phyloP scores from a whole-genome alignment of 129 eudicot species.

The Oenanthe sinensis region DNA sequence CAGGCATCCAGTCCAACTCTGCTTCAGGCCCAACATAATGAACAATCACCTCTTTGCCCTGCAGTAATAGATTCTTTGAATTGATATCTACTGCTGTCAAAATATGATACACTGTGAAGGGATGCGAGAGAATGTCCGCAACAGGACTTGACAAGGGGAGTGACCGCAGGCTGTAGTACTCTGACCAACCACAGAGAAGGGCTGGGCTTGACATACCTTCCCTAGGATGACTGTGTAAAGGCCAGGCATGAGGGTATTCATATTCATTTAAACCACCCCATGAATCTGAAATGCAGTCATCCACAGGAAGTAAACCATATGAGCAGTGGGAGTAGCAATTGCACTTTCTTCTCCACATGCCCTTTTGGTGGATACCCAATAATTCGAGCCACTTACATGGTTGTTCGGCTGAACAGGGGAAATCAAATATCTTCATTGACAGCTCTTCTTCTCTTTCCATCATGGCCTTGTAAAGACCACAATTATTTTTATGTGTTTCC shows the following conservation, averaged over 20 bases:
- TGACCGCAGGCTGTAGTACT: conserved; percentile 37
- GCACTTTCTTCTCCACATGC: conserved; percentile 58
- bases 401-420: conserved; percentile 29
- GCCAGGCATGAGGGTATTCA: conserved; percentile 31
- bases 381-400: conserved; percentile 42
- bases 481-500: conserved; percentile 31
- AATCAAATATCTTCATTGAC: conserved; percentile 28
- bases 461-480: conserved; percentile 47
- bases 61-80: conserved; percentile 33
- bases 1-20: conserved; percentile 46
- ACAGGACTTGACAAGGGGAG: conserved; percentile 47
- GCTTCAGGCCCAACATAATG: conserved; percentile 50
- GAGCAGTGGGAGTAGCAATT: conserved; percentile 36
- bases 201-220: conserved; percentile 31
- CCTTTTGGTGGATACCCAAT: conserved; percentile 35
- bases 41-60: conserved; percentile 39
- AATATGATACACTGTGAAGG: conserved; percentile 37
- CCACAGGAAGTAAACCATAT: conserved; percentile 33
- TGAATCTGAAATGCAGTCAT: conserved; percentile 25
- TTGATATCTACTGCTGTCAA: conserved; percentile 25
- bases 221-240: conserved; percentile 13
- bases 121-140: conserved; percentile 44
- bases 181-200: conserved; percentile 37
- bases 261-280: conserved; percentile 44
- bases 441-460: conserved; percentile 53